phyloP scores from a whole-genome alignment of 495 filamentous ascomycete species.

The Penicillium paradoxum region DNA sequence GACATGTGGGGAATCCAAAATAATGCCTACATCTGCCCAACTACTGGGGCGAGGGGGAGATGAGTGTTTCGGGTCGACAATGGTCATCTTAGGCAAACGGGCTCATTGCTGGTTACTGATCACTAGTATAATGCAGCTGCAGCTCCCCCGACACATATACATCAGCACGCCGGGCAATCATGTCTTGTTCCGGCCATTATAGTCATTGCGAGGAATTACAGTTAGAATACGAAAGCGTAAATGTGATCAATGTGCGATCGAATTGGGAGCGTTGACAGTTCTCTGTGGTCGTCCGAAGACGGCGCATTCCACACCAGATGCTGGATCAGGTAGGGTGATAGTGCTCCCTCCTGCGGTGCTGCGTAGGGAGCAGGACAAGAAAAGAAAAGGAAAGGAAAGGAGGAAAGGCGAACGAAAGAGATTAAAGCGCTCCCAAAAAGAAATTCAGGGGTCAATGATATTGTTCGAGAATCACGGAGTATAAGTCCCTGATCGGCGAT shows the following conservation, averaged over 20 bases:
- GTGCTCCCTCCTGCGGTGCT: no score
- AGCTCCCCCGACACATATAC: conserved; percentile 5
- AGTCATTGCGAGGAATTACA: background rate
- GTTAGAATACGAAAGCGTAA: background rate
- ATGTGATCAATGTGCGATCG: background rate
- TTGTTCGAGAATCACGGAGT: background rate
- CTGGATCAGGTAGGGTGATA: background rate
- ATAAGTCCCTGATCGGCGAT: conserved; percentile 11
- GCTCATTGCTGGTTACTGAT: conserved; percentile 2
- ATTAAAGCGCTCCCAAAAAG: no score
- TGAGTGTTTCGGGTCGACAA: conserved; percentile 4
- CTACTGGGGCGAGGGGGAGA: background rate
- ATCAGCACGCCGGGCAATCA: background rate
- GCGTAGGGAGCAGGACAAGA: background rate
- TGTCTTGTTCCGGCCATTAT: background rate
- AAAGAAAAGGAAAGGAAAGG: background rate
- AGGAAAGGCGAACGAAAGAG: background rate
- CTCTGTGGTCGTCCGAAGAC: background rate
- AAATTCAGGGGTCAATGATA: background rate
- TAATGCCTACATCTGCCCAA: conserved; percentile 11
- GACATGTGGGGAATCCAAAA: background rate
- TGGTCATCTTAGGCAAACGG: conserved; percentile 6
- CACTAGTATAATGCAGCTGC: conserved; percentile 7
- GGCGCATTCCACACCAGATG: background rate
- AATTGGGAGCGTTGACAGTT: background rate